Percentiles rank a stretch among this genome's conserved stretches.
phyloP scores from a whole-genome alignment of 225 moss, liverwort and hornwort species.

The Neckera pumila region DNA sequence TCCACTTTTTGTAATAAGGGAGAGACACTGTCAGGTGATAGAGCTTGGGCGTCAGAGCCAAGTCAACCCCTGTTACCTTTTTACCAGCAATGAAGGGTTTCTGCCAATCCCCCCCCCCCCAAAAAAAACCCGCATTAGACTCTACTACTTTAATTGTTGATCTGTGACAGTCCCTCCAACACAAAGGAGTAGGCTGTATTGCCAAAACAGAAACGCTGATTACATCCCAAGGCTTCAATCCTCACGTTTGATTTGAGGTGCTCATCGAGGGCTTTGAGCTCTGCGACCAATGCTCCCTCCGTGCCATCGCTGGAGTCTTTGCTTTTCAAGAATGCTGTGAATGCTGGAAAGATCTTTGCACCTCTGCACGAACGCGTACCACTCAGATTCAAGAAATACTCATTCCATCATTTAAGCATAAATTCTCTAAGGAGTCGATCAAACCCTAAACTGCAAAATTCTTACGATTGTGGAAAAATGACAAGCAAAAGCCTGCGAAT shows the following conservation, averaged over 20 bases:
- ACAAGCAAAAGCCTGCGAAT: not conserved
- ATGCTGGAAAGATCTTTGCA: conserved; percentile 51
- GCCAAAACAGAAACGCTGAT: not conserved
- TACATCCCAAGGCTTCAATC: not conserved
- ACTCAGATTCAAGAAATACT: not conserved
- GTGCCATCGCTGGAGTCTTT: conserved; percentile 66
- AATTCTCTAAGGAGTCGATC: not conserved
- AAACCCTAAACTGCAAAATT: not conserved
- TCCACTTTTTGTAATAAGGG: conserved; percentile 73
- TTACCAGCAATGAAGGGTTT: conserved; percentile 73
- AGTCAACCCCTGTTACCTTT: conserved; percentile 58
- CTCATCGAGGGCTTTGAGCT: conserved; percentile 50
- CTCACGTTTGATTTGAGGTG: conserved; percentile 57
- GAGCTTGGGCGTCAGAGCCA: conserved; percentile 67
- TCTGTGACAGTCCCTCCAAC: not conserved
- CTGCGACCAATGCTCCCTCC: conserved; percentile 46
- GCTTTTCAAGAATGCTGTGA: conserved; percentile 66
- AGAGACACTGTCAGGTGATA: conserved; percentile 68
- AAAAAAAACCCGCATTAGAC: not conserved
- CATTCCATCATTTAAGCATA: not conserved
- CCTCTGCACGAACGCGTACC: conserved; percentile 22
- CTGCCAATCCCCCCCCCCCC: conserved; percentile 1
- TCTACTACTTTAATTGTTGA: not conserved
- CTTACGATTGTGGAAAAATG: not conserved
- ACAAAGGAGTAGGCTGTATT: not conserved